These are phyloP conservation scores for Pythium monospermum DNA, from an alignment of 352 stramenopile species.

Conservation along the genomic window DNA sequence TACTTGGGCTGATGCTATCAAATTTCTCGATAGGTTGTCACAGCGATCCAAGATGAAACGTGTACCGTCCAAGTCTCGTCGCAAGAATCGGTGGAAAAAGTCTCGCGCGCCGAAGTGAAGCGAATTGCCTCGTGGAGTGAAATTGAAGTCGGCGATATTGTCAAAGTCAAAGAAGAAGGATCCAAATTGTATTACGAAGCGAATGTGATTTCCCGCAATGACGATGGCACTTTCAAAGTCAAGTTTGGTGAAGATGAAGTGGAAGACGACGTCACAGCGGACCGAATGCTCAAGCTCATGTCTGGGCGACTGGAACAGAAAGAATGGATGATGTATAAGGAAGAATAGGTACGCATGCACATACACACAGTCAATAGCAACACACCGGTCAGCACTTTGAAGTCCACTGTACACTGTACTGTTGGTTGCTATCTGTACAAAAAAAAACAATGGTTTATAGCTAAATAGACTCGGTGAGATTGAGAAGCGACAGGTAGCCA, in stretches of 20 bases:
- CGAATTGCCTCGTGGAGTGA: constrained; percentile 61
- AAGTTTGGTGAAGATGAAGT: constrained; percentile 56
- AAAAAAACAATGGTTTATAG: no score
- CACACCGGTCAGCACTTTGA: background rate
- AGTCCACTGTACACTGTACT: background rate
- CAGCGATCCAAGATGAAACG: constrained; percentile 35
- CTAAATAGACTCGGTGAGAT: constrained; percentile 42
- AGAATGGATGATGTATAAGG: constrained; percentile 75
- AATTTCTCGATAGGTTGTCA: constrained; percentile 40
- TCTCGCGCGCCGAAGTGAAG: constrained; percentile 37
- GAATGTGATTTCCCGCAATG: constrained; percentile 41
- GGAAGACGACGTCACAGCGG: constrained; percentile 36
- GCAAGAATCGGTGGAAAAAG: constrained; percentile 33
- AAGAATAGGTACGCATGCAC: constrained; percentile 20
- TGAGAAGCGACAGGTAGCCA: constrained; percentile 50
- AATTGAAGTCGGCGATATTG: constrained; percentile 53
- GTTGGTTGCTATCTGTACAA: background rate
- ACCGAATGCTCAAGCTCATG: constrained; percentile 62
- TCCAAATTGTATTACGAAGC: constrained; percentile 59
- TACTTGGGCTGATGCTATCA: no score
- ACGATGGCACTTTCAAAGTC: constrained; percentile 59
- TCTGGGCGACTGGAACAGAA: constrained; percentile 57
- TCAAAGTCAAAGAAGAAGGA: constrained; percentile 62
- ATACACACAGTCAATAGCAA: no score
- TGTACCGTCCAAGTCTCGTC: constrained; percentile 56